Base-by-base conservation (phyloP, 1,284 basidiomycete genomes). In the Sporisorium sorghi region DNA sequence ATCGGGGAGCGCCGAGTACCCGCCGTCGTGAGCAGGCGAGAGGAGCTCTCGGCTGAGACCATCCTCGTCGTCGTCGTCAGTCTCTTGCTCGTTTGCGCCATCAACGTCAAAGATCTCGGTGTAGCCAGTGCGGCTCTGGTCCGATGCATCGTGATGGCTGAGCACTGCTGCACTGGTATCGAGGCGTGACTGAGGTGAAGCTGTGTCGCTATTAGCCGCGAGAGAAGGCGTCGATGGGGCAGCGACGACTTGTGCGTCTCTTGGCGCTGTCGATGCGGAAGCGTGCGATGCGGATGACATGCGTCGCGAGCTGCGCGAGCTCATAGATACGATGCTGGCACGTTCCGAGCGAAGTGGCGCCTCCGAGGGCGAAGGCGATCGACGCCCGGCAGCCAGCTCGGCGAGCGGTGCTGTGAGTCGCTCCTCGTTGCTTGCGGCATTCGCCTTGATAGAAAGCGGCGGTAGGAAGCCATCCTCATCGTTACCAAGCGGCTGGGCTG, bases 1-100 rank as follows among this genome's bases (percentile, higher is more conserved):
- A 19, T 65, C 63, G 6, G 55, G 55, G 24, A 78, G 51, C 10
- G 72, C 73, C 12, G 68, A 63, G 28, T 59, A 64, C 11, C 61
- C 73, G 26, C 57, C 73, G 21, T 66, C 61, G 17, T 66, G 58
- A 3, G 65, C 58, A 10, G 55, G 54, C 9, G 48, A 37, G n/a
- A 43, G 52, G 5, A 30, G 28, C 24, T 70, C 65, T 15, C 52
- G 58, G 39, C 39, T 43, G 37, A 23, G 51, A 37, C 50, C 50
- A 23, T 21, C 54, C 35, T 54, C 50, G 28, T 26, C 54, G 7
- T 73, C 60, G 23, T 58, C 35, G 8, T 54, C 70, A 19, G 56
- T 54, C 10, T 48, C 33, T 19, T 53, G 54, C 14, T 65, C 69
- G 11, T 62, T 58, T 33, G 32, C 60, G 15, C 56, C 51, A 23